Base-by-base conservation (phyloP, 495 filamentous ascomycete species). In the Lepraria neglecta region DNA sequence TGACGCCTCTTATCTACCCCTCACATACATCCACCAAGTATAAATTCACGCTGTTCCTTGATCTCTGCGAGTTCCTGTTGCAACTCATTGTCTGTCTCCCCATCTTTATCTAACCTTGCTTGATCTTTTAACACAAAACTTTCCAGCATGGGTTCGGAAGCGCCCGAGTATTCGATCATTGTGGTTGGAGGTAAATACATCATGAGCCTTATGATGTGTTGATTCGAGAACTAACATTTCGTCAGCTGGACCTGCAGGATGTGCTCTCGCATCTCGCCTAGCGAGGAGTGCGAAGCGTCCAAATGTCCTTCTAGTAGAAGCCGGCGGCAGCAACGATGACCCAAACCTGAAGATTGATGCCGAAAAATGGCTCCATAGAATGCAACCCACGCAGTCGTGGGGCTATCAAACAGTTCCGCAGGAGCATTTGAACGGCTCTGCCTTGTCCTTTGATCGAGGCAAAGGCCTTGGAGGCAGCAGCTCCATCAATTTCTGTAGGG, bases 401-500 rank as follows among this genome's bases (percentile, higher is more conserved):
- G 14, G 50, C 28, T 53, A 53, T n/a, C 6, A 52, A 31, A 52
- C 21, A 6, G 48, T 52, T 6, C 48, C 48, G 27, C 48, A 52
- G 27, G 24, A 52, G 6, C 21, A 52, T n/a, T 31, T 52, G 48
- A 21, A 4, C 0, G 48, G 48, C 48, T 15, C 6, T 27, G 48
- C 12, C 6, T 5, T 52, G 24, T 4, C 48, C 14, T 52, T 31
- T 17, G 48, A 52, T 21, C 48, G 48, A 27, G 48, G 48, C 5
- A 52, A 52, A 31, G 48, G 48, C 1, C 27, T 52, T 52, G 48
- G 48, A 52, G 48, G 48, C 48, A 52, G 27, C 12, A 52, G 48
- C 31, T 52, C 48, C 7, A 52, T 52, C 24, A 52, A 52, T 30
- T 52, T 52, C 19, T 52, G 45, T 48, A 48, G n/a, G 15, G 7